Evolutionary conservation across 768 basidiomycete species (phyloP).

Genomic region (Auriscalpium vulgare): DNA sequence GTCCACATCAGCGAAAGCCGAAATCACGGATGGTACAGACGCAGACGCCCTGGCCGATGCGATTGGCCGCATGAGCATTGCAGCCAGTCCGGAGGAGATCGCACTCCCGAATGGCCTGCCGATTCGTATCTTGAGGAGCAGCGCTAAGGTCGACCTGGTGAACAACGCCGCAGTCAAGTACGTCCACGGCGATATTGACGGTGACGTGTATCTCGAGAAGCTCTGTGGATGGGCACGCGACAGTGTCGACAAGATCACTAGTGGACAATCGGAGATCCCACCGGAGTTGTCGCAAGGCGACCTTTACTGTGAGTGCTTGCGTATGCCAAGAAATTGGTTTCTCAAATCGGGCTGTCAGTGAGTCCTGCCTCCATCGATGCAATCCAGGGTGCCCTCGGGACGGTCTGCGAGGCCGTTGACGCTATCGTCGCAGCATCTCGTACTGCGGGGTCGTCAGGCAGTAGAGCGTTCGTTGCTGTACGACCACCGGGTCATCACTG

Average conservation of each 20-base stretch:
- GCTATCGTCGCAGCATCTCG: conserved; percentile 30
- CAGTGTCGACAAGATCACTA: conserved; percentile 51
- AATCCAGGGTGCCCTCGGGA: conserved; percentile 74
- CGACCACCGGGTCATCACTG: conserved; percentile 95
- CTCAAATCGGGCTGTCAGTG: conserved; percentile 36
- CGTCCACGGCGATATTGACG: conserved; percentile 62
- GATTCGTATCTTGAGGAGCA: conserved; percentile 44
- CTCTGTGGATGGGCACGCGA: conserved; percentile 51
- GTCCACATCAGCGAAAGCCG: too few species aligned
- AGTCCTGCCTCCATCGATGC: conserved; percentile 69
- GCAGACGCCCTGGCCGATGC: conserved; percentile 10
- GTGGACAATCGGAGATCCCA: conserved; percentile 71
- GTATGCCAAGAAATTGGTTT: not conserved
- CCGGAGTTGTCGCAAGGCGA: conserved; percentile 65
- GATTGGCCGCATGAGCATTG: conserved; percentile 30
- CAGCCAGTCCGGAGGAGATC: conserved; percentile 5
- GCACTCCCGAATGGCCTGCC: conserved; percentile 17
- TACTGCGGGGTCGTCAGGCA: not conserved
- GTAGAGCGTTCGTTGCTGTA: conserved; percentile 70
- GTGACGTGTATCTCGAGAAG: conserved; percentile 59
- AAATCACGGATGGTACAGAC: not conserved
- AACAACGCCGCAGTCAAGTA: conserved; percentile 61
- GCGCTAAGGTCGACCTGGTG: conserved; percentile 46
- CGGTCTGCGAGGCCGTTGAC: conserved; percentile 87
- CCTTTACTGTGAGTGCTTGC: conserved; percentile 57